Evolutionary conservation across 1,284 basidiomycete species (phyloP).

Genomic region (Fomes fomentarius): DNA sequence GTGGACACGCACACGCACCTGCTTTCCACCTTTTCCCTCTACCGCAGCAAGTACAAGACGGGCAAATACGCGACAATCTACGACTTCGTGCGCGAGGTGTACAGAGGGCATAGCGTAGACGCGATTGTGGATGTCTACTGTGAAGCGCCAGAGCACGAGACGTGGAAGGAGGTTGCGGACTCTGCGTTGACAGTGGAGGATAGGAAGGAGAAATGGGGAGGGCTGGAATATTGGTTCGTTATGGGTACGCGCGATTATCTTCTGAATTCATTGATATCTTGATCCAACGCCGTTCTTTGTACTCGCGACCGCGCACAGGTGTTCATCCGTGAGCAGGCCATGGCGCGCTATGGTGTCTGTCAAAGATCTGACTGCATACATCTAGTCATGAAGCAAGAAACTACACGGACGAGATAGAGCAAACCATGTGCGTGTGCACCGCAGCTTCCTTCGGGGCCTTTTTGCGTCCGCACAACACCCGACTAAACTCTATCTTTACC

Average conservation of each 20-base stretch:
- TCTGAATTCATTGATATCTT: not conserved
- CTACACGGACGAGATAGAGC: constrained; percentile 71
- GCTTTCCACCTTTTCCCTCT: constrained; percentile 66
- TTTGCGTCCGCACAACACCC: not conserved
- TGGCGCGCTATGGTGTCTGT: not conserved
- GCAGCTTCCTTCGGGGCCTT: too few species aligned
- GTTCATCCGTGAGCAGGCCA: constrained; percentile 67
- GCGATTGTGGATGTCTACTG: constrained; percentile 85
- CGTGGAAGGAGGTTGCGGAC: constrained; percentile 76
- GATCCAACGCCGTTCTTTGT: not conserved
- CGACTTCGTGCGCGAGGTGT: constrained; percentile 69
- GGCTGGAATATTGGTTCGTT: constrained; percentile 74
- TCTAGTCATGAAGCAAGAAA: constrained; percentile 69
- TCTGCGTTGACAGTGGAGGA: constrained; percentile 59
- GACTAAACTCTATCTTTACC: not conserved
- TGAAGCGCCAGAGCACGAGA: constrained; percentile 63
- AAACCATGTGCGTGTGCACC: constrained; percentile 67
- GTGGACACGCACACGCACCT: constrained; percentile 84
- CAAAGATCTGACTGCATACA: not conserved
- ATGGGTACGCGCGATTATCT: constrained; percentile 55
- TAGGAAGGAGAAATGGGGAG: constrained; percentile 57
- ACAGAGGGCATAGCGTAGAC: constrained; percentile 56
- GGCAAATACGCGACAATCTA: constrained; percentile 55
- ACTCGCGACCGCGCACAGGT: constrained; percentile 40
- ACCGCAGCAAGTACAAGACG: constrained; percentile 59